A percentile compares a stretch with the other conserved stretches of the same genome.
Evolutionary conservation across 148 eudicot species (phyloP).

Genomic region (Arctostaphylos glauca): DNA sequence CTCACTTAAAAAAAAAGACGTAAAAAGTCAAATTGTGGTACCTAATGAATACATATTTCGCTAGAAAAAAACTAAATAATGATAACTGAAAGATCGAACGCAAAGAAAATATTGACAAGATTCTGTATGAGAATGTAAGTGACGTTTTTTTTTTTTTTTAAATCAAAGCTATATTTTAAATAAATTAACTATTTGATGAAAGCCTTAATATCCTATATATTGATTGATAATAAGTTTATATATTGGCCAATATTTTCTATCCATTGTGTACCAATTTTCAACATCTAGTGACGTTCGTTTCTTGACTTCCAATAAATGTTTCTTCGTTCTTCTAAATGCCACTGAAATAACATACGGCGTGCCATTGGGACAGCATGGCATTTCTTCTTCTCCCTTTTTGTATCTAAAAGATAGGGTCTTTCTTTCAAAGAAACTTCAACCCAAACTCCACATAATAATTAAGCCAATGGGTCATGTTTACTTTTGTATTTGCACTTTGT

Average conservation of each 20-base stretch:
- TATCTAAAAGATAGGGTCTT: background rate
- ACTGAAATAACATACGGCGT: background rate
- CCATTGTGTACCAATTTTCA: constrained; percentile 1
- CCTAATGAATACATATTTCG: too few species aligned
- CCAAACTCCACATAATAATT: background rate
- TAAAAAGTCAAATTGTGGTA: too few species aligned
- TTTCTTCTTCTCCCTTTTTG: background rate
- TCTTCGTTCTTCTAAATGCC: background rate
- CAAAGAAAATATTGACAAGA: background rate
- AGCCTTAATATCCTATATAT: background rate
- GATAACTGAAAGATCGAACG: background rate
- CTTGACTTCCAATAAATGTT: constrained; percentile 3
- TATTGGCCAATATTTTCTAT: background rate
- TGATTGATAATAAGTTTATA: background rate
- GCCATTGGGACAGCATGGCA: background rate
- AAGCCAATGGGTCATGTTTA: too few species aligned
- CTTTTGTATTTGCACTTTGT: too few species aligned
- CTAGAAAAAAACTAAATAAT: too few species aligned
- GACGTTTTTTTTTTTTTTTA: background rate
- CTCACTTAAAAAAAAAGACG: too few species aligned
- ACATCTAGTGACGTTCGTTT: background rate
- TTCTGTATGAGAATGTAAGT: background rate
- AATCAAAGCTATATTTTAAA: background rate
- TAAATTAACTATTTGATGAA: background rate
- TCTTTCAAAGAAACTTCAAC: background rate